phyloP scores from a whole-genome alignment of 1,284 basidiomycete genomes.

The Sanghuangporus baumii region DNA sequence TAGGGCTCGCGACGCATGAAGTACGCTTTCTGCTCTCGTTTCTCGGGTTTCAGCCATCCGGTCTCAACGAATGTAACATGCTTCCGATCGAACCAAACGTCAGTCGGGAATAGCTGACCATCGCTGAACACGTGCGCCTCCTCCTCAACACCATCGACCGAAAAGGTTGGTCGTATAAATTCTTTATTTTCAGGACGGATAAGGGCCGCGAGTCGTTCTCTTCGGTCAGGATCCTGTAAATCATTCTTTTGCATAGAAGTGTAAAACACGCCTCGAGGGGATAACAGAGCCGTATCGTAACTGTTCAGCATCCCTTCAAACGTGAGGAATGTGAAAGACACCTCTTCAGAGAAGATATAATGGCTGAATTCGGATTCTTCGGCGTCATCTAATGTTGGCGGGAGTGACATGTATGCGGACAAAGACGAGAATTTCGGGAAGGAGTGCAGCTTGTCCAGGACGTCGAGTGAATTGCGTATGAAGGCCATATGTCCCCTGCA shows the following conservation, averaged over 20 bases:
- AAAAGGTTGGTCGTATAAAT: slow-evolving; percentile 2
- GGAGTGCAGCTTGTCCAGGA: slow-evolving; percentile 11
- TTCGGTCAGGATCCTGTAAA: background rate
- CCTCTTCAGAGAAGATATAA: slow-evolving; percentile 16
- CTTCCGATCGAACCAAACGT: slow-evolving; percentile 14
- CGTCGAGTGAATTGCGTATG: slow-evolving; percentile 14
- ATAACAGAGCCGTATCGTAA: slow-evolving; percentile 12
- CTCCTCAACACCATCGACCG: slow-evolving; percentile 9
- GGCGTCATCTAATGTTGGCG: slow-evolving; percentile 5
- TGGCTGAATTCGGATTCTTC: slow-evolving; percentile 18
- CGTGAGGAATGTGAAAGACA: slow-evolving; percentile 14
- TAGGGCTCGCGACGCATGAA: slow-evolving; percentile 15
- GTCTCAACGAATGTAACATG: slow-evolving; percentile 14
- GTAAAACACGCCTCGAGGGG: slow-evolving; percentile 16
- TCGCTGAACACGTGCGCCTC: background rate
- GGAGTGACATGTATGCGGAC: slow-evolving; percentile 6
- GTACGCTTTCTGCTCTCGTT: slow-evolving; percentile 16
- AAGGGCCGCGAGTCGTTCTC: background rate
- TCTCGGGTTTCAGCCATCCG: slow-evolving; percentile 13
- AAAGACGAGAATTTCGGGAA: slow-evolving; percentile 17
- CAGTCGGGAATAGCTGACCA: slow-evolving; percentile 4
- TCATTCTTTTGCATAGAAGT: slow-evolving; percentile 2
- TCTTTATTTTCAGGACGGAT: background rate
- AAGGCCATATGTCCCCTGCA: slow-evolving; percentile 18
- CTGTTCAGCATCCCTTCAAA: slow-evolving; percentile 16